Evolutionary conservation across 169 alveolate species (phyloP), one percentile per base, ranked within the genome.

Genomic region (Besnoitia besnoiti): DNA sequence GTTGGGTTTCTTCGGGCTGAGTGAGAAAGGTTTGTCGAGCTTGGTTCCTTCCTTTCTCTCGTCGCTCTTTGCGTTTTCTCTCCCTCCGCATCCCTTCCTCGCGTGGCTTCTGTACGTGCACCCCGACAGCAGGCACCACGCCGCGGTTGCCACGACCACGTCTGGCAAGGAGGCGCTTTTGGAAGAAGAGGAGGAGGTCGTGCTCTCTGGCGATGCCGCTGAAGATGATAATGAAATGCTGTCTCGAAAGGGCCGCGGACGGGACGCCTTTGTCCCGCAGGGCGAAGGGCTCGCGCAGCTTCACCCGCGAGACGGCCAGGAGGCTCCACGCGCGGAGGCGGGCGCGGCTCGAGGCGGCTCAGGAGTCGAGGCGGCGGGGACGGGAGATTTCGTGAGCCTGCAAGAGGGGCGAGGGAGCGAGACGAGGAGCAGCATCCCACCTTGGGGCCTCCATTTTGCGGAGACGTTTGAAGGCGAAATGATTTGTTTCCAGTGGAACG

Each of bases 401-500:
- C 12, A 24, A 61, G 12, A 8, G 80, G 33, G 33, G 67, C 27
- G 67, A n/a, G 24, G 44, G 0, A n/a, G 80, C 80, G 24, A 7
- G 42, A 14, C 7, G 39, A 0, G 39, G 46, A 67, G 44, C n/a
- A n/a, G 42, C 39, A 33, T 42, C 44, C 87, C 87, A 10, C 87
- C 87, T 21, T 77, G 59, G 51, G 91, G 55, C 16, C 37, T 40
- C 7, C 82, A 49, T 37, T 73, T 62, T 27, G 92, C 76, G 3
- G 75, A n/a, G 47, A 59, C 92, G 24, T 37, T 47, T 8, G 92
- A 88, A 14, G 84, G 92, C 67, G 59, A 88, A 30, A 44, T 88
- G 85, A 37, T 88, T 16, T 88, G 92, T 47, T 77, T 88, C 35
- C 85, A 88, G 40, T 88, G 92, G 92, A 88, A 88, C 67, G 51